Evolutionary conservation across 495 filamentous ascomycete genomes (phyloP), one percentile per base, ranked within the genome.

Genomic region (Lophium mytilinum): DNA sequence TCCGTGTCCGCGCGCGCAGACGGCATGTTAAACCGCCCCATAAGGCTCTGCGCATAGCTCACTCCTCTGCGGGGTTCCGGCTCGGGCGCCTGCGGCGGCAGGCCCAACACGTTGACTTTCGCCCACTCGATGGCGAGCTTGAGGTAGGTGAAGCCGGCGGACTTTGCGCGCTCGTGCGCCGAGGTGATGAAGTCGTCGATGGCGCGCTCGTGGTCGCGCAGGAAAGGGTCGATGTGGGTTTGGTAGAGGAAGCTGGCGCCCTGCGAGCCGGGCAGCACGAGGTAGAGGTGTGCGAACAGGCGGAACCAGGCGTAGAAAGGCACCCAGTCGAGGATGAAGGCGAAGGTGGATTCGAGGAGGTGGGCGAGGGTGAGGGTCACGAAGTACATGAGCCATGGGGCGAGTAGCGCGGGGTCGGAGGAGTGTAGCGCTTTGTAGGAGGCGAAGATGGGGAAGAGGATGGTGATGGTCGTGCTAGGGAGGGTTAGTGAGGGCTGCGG

Each of bases 361-460:
- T 88, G 73, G 52, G 87, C 81, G 74, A 86, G 84, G 40, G 88
- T 85, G 47, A 96, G 78, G 33, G 95, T 89, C 45, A 95, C 89
- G 89, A 90, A 99, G 79, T 97, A 99, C 86, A 96, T 97, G 51
- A 99, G 80, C 93, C 93, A 99, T 90, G 93, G 93, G 60, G 89
- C 88, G 30, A 97, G 79, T 67, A 92, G 87, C 35, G 88, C 83
- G 14, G 92, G 92, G 71, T 96, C 88, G 42, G 86, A 86, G 18
- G 90, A 89, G 70, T 90, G 90, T 63, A 99, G 87, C 39, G 93
- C 94, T 77, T 97, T 97, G 81, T 95, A 97, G 55, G 91, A 95
- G 56, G 92, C 92, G 74, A 96, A 99, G 51, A 96, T 81, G 56
- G 93, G 93, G 73, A 99, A 91, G 70, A 96, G 80, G 68, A 96